Percentiles rank a stretch among this genome's conserved stretches.
Evolutionary conservation across 169 alveolate species (phyloP).

Genomic region (Plasmodium inui): DNA sequence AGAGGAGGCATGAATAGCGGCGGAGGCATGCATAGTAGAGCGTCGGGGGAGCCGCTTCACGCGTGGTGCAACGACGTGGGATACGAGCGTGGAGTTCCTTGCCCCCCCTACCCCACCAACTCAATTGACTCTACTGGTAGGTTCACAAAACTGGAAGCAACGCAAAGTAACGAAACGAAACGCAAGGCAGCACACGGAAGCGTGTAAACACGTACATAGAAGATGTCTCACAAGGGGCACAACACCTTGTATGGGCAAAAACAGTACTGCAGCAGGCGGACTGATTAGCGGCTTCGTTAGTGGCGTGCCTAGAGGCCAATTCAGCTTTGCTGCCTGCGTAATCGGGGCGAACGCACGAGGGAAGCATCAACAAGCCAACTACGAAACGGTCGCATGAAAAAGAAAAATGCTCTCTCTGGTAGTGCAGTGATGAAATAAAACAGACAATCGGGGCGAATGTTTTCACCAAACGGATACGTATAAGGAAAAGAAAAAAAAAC

Average conservation of each 20-base stretch:
- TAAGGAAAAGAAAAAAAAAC: neutral
- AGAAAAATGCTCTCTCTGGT: neutral
- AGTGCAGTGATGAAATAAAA: conserved; percentile 11
- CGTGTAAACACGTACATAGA: neutral
- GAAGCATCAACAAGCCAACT: neutral
- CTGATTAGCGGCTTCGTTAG: neutral
- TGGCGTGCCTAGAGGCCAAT: neutral
- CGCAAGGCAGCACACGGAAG: neutral
- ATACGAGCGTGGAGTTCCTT: neutral
- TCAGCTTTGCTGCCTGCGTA: neutral
- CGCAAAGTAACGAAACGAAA: neutral
- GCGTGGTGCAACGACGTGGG: neutral
- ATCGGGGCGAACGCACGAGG: neutral
- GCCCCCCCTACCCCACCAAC: neutral
- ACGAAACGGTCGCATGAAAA: neutral
- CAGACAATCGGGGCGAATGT: neutral
- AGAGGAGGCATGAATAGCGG: neutral
- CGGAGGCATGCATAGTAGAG: neutral
- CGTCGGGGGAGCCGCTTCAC: neutral
- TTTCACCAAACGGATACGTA: neutral
- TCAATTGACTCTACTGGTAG: neutral
- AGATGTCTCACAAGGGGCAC: neutral
- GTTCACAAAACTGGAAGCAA: neutral
- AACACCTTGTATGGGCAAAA: neutral
- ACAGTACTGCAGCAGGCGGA: neutral